A percentile compares a stretch with the other conserved stretches of the same genome.
phyloP scores from a whole-genome alignment of 768 basidiomycete genomes.

The Scleroderma bovista region DNA sequence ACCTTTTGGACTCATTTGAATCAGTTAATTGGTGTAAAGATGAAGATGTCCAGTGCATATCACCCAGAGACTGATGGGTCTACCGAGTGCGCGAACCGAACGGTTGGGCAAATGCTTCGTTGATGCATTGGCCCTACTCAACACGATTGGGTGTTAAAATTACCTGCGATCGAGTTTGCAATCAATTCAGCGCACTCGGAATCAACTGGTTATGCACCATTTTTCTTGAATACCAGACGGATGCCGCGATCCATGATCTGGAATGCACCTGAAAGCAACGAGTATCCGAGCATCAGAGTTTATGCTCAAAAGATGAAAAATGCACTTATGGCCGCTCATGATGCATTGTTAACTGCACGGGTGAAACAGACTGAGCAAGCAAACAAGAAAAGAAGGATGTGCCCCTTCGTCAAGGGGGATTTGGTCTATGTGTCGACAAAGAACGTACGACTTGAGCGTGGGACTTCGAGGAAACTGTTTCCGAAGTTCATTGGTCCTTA shows the following conservation, averaged over 20 bases:
- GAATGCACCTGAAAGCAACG: too few species aligned
- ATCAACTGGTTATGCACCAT: constrained; percentile 32
- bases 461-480: constrained; percentile 28
- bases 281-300: constrained; percentile 22
- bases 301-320: constrained; percentile 20
- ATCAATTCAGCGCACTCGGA: constrained; percentile 31
- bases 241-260: constrained; percentile 29
- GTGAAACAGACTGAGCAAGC: constrained; percentile 22
- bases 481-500: constrained; percentile 35
- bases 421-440: constrained; percentile 31
- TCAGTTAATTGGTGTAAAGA: constrained; percentile 7
- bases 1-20: constrained; percentile 25
- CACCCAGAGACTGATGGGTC: constrained; percentile 37
- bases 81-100: constrained; percentile 29
- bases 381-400: constrained; percentile 15
- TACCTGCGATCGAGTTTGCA: constrained; percentile 34
- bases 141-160: constrained; percentile 23
- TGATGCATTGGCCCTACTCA: constrained; percentile 19
- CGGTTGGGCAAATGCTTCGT: constrained; percentile 26
- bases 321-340: constrained; percentile 22
- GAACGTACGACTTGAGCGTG: constrained; percentile 27
- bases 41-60: constrained; percentile 16
- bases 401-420: constrained; percentile 19
- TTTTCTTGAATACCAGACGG: constrained; percentile 30
- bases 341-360: constrained; percentile 19